Percentiles rank a stretch among this genome's conserved stretches.
Conservation (phyloP, 352 stramenopile genomes). For the Globisporangium acanthophoron region DNA sequence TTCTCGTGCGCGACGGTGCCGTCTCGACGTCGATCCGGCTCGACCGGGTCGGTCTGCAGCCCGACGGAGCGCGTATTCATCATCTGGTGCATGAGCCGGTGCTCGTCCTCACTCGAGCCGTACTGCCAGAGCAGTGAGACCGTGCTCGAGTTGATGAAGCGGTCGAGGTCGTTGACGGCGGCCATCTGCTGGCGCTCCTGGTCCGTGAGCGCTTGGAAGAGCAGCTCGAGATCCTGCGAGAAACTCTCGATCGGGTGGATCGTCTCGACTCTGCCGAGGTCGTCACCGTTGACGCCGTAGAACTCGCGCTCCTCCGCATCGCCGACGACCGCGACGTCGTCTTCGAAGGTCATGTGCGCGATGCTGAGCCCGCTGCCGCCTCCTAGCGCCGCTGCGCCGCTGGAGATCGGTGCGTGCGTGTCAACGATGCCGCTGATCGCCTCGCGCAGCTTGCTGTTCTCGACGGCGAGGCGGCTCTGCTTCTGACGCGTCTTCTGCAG, state of each 20-base stretch:
- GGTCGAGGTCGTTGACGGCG: constrained; percentile 52
- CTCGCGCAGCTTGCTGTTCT: constrained; percentile 45
- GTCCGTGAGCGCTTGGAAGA: constrained; percentile 39
- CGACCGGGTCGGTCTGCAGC: constrained; percentile 34
- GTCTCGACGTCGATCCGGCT: constrained; percentile 6
- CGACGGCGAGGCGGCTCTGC: constrained; percentile 36
- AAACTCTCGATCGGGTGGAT: constrained; percentile 49
- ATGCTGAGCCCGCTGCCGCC: constrained; percentile 13
- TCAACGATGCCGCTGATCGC: constrained; percentile 36
- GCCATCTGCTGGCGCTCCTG: constrained; percentile 32
- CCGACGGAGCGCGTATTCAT: constrained; percentile 27
- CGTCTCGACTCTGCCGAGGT: constrained; percentile 30
- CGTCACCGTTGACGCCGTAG: constrained; percentile 31
- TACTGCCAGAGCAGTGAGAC: constrained; percentile 67
- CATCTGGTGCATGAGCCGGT: constrained; percentile 54
- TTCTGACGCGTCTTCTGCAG: constrained; percentile 48
- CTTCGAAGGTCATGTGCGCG: constrained; percentile 17
- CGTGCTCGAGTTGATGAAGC: constrained; percentile 64
- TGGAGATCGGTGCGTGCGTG: constrained; percentile 6
- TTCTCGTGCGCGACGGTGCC: constrained; percentile 15
- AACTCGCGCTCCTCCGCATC: constrained; percentile 43
- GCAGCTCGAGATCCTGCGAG: constrained; percentile 50
- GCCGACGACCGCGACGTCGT: constrained; percentile 25
- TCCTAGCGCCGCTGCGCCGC: neutral
- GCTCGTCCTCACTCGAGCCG: constrained; percentile 40